Evolutionary conservation across 176 grass and related monocot species (phyloP), one percentile per base, ranked within the genome.

Genomic region (Oryza glaberrima): DNA sequence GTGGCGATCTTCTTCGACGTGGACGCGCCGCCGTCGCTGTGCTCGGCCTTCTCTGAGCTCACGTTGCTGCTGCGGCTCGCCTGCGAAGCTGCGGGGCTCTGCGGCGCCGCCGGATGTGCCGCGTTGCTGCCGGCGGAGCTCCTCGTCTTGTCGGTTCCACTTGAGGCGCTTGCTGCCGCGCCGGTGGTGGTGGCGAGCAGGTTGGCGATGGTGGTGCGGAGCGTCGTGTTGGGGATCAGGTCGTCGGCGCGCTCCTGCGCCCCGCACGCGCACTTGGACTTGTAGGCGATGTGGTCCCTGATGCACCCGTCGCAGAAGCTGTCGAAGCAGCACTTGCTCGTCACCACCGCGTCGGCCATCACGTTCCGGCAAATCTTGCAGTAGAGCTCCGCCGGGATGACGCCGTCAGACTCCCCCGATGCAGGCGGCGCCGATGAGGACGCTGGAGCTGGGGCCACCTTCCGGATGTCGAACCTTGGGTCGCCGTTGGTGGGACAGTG

Each of bases 241-340:
- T 83, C 80, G 45, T 68, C 46, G 44, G 45, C 60, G 15, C 67
- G n/a, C 10, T 73, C 32, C 7, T 16, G 13, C 1, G n/a, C 73
- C n/a, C 80, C 80, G 73, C 86, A 88, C 14, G 14, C n/a, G 80
- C 80, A 82, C 75, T 15, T 56, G 75, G 67, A 65, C 44, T 45
- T 68, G 54, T 7, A 11, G 16, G 1, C 6, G 58, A 83, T 32
- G 16, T 58, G 81, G 16, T 13, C 35, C 61, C 75, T n/a, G 76
- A 84, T 75, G 76, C 80, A 88, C 60, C 9, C 14, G 69, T 46
- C 75, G 69, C 75, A 88, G 87, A 84, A 79, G 47, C 80, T 83
- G 60, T 11, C 60, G 69, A 84, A 88, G 81, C 81, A 88, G 81
- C 86, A 88, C 67, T 75, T 72, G 75, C 58, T 64, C 3, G 68